Conservation (phyloP, 2,329 filamentous ascomycete genomes). For the Ophiostoma ulmi region DNA sequence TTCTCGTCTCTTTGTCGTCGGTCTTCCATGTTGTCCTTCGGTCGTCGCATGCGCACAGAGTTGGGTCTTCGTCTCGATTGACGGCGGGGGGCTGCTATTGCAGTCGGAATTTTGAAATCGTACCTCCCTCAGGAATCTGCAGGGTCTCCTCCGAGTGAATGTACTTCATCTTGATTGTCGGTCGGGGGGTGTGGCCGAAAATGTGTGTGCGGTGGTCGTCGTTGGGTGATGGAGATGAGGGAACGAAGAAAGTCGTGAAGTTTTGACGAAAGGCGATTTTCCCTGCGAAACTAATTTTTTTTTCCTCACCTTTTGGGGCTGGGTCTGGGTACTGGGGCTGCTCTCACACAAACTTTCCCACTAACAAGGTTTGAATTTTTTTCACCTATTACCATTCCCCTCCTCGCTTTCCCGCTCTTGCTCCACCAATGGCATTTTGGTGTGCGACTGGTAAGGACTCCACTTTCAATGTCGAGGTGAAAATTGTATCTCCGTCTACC, state of each 20-base stretch:
- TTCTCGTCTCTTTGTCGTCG: background rate
- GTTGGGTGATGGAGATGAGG: conserved; percentile 24
- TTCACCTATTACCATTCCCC: conserved; percentile 7
- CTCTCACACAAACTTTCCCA: conserved; percentile 23
- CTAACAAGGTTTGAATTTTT: conserved; percentile 25
- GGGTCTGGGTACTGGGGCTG: conserved; percentile 14
- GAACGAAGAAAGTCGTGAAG: conserved; percentile 21
- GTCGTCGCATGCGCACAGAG: conserved; percentile 21
- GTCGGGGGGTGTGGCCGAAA: conserved; percentile 36
- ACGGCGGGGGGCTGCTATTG: conserved; percentile 5
- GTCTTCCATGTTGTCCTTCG: conserved; percentile 2
- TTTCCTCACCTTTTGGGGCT: conserved; percentile 20
- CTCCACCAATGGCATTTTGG: conserved; percentile 9
- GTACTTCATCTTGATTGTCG: conserved; percentile 85
- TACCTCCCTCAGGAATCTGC: conserved; percentile 94
- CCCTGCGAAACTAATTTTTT: conserved; percentile 21
- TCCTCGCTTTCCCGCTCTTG: background rate
- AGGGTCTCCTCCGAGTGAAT: conserved; percentile 97
- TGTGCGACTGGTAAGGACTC: background rate
- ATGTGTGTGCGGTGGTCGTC: conserved; percentile 21
- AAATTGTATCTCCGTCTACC: conserved; percentile 16
- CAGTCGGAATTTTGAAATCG: conserved; percentile 14
- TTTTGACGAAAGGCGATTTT: conserved; percentile 20
- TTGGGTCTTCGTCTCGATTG: conserved; percentile 4
- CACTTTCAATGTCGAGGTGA: background rate